Evolutionary conservation across 1,139 yeast species (phyloP).

Genomic region (Tardiomyces depauwii): DNA sequence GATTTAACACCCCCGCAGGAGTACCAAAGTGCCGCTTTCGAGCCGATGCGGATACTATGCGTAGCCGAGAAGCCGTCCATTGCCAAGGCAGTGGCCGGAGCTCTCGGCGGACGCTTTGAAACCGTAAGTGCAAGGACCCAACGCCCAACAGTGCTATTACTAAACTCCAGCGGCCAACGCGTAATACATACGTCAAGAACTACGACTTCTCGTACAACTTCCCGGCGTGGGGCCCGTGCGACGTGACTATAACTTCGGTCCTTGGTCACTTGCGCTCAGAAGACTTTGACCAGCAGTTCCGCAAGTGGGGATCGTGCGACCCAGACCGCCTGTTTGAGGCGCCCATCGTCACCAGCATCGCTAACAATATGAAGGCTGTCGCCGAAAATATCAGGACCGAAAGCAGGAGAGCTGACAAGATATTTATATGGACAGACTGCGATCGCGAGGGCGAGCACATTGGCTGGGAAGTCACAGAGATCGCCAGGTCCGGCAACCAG

Average conservation of each 20-base stretch:
- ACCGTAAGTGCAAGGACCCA: slow-evolving; percentile 9
- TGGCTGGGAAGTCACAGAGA: slow-evolving; percentile 71
- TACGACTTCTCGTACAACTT: slow-evolving; percentile 66
- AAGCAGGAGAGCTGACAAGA: slow-evolving; percentile 44
- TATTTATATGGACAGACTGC: slow-evolving; percentile 98
- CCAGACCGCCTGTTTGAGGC: slow-evolving; percentile 64
- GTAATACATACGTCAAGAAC: slow-evolving; percentile 60
- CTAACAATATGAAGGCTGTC: slow-evolving; percentile 34
- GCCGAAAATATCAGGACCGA: slow-evolving; percentile 62
- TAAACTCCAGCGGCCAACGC: slow-evolving; percentile 20
- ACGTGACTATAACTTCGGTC: slow-evolving; percentile 87
- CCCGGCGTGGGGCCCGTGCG: slow-evolving; percentile 51
- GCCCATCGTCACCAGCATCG: slow-evolving; percentile 38
- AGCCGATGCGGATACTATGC: slow-evolving; percentile 79
- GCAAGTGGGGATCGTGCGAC: slow-evolving; percentile 55
- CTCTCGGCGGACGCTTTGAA: slow-evolving; percentile 61
- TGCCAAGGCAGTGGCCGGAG: slow-evolving; percentile 71
- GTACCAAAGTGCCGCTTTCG: no score
- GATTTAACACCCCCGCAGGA: no score
- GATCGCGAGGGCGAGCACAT: slow-evolving; percentile 97
- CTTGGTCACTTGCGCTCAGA: slow-evolving; percentile 66
- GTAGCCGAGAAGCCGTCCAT: slow-evolving; percentile 98
- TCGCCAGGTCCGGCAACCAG: slow-evolving; percentile 50
- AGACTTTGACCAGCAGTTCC: slow-evolving; percentile 53
- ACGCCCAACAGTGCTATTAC: background rate